Conservation (phyloP, 129 eudicot genomes). For the Artemisia argyi region DNA sequence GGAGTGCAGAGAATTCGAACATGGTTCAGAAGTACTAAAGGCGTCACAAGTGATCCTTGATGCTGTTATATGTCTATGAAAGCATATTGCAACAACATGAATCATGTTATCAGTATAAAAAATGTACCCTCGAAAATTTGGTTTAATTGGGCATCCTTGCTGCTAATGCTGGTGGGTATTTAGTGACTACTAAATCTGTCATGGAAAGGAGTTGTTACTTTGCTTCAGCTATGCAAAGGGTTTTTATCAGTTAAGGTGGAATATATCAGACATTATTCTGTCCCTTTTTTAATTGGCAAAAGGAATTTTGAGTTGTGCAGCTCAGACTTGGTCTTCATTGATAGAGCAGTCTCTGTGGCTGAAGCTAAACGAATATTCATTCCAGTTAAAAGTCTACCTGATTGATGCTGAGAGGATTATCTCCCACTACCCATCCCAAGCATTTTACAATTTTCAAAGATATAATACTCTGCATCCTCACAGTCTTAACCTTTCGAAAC, state of each 20-base stretch:
- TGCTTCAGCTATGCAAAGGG: slow-evolving; percentile 84
- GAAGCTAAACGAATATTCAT: slow-evolving; percentile 86
- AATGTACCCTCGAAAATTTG: slow-evolving; percentile 55
- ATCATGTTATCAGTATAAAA: slow-evolving; percentile 47
- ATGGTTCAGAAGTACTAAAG: slow-evolving; percentile 65
- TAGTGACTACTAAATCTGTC: slow-evolving; percentile 78
- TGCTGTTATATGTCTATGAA: slow-evolving; percentile 64
- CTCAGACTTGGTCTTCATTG: slow-evolving; percentile 62
- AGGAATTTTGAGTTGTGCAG: slow-evolving; percentile 65
- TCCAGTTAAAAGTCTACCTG: slow-evolving; percentile 79
- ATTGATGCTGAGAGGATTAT: slow-evolving; percentile 90
- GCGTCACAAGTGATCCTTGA: slow-evolving; percentile 58
- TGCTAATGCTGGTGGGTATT: slow-evolving; percentile 84
- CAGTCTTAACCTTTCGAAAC: slow-evolving; percentile 62
- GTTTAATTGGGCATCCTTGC: slow-evolving; percentile 78
- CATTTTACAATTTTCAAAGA: slow-evolving; percentile 59
- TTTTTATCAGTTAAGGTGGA: slow-evolving; percentile 55
- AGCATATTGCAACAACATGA: slow-evolving; percentile 46
- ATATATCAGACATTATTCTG: slow-evolving; percentile 60
- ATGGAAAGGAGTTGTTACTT: slow-evolving; percentile 94
- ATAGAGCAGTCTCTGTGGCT: slow-evolving; percentile 45
- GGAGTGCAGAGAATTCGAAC: slow-evolving; percentile 52
- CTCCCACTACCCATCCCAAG: slow-evolving; percentile 78
- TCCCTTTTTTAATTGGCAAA: slow-evolving; percentile 68
- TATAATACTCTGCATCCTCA: slow-evolving; percentile 49